phyloP scores from a whole-genome alignment of 1,284 basidiomycete species.

The Ceratobasidium sp. region DNA sequence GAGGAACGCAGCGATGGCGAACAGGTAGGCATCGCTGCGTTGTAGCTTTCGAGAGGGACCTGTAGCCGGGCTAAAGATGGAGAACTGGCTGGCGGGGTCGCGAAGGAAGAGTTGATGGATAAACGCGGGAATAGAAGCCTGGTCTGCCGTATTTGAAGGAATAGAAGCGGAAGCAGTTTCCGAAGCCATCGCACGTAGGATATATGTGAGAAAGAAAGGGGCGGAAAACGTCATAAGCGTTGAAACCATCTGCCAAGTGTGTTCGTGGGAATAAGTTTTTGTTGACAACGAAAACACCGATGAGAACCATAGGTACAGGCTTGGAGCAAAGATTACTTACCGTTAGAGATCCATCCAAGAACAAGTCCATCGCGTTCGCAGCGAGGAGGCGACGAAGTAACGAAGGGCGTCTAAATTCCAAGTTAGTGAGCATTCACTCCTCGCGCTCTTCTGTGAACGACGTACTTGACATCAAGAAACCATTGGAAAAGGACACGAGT shows the following conservation, averaged over 20 bases:
- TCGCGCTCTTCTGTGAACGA: neutral
- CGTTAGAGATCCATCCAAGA: conserved; percentile 23
- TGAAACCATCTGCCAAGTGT: neutral
- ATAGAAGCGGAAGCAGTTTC: neutral
- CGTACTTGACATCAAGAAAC: conserved; percentile 27
- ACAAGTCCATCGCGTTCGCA: conserved; percentile 45
- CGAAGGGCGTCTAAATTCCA: conserved; percentile 21
- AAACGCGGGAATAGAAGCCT: neutral
- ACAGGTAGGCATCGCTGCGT: conserved; percentile 41
- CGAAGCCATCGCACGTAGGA: conserved; percentile 17
- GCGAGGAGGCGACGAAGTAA: conserved; percentile 27
- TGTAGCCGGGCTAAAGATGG: neutral
- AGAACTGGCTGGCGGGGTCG: neutral
- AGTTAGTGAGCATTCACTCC: neutral
- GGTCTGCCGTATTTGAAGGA: neutral
- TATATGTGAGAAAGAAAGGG: conserved; percentile 30
- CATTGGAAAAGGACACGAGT: conserved; percentile 26
- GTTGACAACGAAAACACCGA: too few species aligned
- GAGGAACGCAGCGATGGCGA: conserved; percentile 37
- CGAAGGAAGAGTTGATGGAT: neutral
- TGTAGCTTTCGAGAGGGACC: neutral
- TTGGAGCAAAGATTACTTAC: neutral
- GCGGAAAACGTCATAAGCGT: conserved; percentile 36
- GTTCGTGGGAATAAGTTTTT: too few species aligned
- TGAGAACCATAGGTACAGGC: conserved; percentile 6